Evolutionary conservation across 306 rosid genomes (phyloP).

Genomic region (Coriaria nepalensis): DNA sequence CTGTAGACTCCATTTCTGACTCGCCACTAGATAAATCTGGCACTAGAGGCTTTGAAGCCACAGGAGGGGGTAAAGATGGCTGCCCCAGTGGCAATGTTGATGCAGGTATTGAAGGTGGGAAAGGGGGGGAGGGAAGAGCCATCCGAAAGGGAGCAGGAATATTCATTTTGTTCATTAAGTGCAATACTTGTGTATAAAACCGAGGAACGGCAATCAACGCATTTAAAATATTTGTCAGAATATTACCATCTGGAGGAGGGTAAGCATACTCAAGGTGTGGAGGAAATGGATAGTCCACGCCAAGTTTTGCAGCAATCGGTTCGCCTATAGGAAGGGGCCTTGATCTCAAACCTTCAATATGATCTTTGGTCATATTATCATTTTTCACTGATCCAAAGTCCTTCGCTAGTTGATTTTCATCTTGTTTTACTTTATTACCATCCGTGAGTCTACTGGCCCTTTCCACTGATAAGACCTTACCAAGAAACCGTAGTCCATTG

Average conservation of each 20-base stretch:
- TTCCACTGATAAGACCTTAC: conserved; percentile 69
- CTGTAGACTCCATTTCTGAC: conserved; percentile 95
- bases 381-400: conserved; percentile 20
- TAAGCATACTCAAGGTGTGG: conserved; percentile 87
- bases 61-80: conserved; percentile 34
- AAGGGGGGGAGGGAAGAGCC: conserved; percentile 93
- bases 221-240: conserved; percentile 80
- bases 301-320: conserved; percentile 74
- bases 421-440: conserved; percentile 12
- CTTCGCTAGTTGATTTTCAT: conserved; percentile 21
- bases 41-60: conserved; percentile 23
- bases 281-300: conserved; percentile 89
- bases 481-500: conserved; percentile 68
- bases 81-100: conserved; percentile 27
- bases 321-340: conserved; percentile 35
- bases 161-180: conserved; percentile 96
- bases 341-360: conserved; percentile 25
- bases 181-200: conserved; percentile 89
- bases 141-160: conserved; percentile 93
- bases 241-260: conserved; percentile 95
- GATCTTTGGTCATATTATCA: conserved; percentile 19
- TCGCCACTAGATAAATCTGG: conserved; percentile 58
- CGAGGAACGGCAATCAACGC: conserved; percentile 93
- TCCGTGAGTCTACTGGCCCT: conserved; percentile 39
- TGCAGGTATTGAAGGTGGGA: conserved; percentile 58